Evolutionary conservation across 345 rosid species (phyloP).

Genomic region (Isatis tinctoria): DNA sequence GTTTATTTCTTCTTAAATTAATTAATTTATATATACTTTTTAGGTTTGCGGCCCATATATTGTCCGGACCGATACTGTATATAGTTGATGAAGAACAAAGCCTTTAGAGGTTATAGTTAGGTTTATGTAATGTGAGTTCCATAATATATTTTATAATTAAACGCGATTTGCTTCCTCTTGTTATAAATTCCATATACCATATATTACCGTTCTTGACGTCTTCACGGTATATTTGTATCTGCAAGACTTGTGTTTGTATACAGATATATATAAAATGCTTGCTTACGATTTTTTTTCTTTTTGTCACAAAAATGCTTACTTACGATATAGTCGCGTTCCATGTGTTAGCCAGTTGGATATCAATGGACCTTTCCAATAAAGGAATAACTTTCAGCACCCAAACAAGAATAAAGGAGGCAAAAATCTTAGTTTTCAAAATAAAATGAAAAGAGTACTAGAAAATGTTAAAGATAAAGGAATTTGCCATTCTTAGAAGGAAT

Average conservation of each 20-base stretch:
- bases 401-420: background rate
- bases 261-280: too few species aligned
- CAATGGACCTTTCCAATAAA: conserved; percentile 14
- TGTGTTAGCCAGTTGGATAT: conserved; percentile 42
- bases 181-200: background rate
- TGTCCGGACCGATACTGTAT: too few species aligned
- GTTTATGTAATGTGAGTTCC: background rate
- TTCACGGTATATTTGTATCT: background rate
- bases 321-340: conserved; percentile 18
- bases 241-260: background rate
- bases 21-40: too few species aligned
- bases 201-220: background rate
- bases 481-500: background rate
- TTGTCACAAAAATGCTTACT: too few species aligned
- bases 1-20: too few species aligned
- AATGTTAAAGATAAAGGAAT: background rate
- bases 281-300: too few species aligned
- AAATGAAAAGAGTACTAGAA: background rate
- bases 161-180: background rate
- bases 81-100: background rate
- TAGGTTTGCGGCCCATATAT: too few species aligned
- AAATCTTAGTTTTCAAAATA: background rate
- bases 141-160: background rate
- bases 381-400: conserved; percentile 31
- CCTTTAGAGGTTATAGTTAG: background rate